Base-by-base conservation (phyloP, 352 stramenopile species). In the Globisporangium alternatum region DNA sequence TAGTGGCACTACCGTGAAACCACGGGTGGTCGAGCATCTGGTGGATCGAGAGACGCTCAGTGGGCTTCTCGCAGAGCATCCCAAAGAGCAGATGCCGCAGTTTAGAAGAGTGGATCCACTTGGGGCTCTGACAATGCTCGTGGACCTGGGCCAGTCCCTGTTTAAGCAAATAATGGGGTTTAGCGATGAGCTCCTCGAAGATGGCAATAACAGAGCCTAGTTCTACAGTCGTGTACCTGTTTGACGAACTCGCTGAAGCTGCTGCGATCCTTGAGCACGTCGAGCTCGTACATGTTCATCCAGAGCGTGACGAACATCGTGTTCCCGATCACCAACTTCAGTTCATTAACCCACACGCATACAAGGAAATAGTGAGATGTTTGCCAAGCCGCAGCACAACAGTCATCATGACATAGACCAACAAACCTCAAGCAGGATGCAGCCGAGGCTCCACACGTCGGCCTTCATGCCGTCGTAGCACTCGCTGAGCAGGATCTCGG, bases 391-490 rank as follows among this genome's bases (percentile, higher is more conserved):
- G 22, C 31, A 66, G 7, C 17, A 19, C 43, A 21, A 12, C 49
- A 48, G 43, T n/a, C 43, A 6, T 48, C 19, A 10, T 3, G 9
- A 28, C 8, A 25, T 21, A 9, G 15, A 9, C 12, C 35, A 41
- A 55, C 51, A 5, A 47, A 89, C 80, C 77, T 91, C 90, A 15
- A 97, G 72, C 7, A 96, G 60, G 17, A 97, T 91, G 66, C 86
- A 96, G 2, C 87, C 88, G 19, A 96, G 60, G 43, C 81, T 93
- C 90, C 90, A 97, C 21, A 95, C 68, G 48, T 97, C 90, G 10
- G 83, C 87, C 52, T 88, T 89, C 33, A 77, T 65, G 43, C 84
- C 86, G 33, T 93, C 83, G 60, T 96, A 94, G 25, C 61, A 66
- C 10, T 88, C 75, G 0, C 75, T 60, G 0, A 91, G 59, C 25